A percentile compares a stretch with the other conserved stretches of the same genome.
Evolutionary conservation across 2,329 filamentous ascomycete species (phyloP).

Genomic region (Alternaria sp.): DNA sequence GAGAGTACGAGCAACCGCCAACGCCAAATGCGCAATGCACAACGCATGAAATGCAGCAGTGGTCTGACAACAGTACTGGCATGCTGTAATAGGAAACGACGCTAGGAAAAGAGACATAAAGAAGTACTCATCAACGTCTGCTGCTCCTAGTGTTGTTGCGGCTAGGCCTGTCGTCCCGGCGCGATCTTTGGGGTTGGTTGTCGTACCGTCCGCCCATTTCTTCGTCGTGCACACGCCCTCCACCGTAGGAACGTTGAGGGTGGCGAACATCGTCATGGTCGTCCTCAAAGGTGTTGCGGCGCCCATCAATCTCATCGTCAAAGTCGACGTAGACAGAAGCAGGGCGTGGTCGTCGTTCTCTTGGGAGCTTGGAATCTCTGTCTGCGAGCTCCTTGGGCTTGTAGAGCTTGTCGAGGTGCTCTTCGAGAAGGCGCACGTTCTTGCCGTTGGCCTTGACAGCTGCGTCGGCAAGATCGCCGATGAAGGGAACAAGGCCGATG

Average conservation of each 20-base stretch:
- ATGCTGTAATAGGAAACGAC: slow-evolving; percentile 9
- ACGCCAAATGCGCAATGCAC: slow-evolving; percentile 6
- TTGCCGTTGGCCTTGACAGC: slow-evolving; percentile 76
- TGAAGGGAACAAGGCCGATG: slow-evolving; percentile 74
- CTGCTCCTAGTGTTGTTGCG: slow-evolving; percentile 33
- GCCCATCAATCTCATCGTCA: slow-evolving; percentile 47
- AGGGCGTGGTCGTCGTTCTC: slow-evolving; percentile 45
- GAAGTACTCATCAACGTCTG: slow-evolving; percentile 17
- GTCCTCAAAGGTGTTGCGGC: slow-evolving; percentile 28
- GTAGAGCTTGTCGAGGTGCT: slow-evolving; percentile 72
- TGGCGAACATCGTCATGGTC: slow-evolving; percentile 34
- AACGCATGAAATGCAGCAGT: neutral
- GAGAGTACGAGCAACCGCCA: slow-evolving; percentile 9
- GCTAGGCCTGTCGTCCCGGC: slow-evolving; percentile 26
- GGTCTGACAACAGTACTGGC: neutral
- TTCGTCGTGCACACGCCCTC: slow-evolving; percentile 35
- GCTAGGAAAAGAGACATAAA: slow-evolving; percentile 8
- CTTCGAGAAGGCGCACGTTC: slow-evolving; percentile 73
- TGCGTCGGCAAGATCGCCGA: slow-evolving; percentile 78
- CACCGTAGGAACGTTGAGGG: slow-evolving; percentile 38
- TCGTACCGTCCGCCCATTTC: slow-evolving; percentile 40
- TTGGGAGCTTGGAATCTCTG: slow-evolving; percentile 24
- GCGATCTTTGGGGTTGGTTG: slow-evolving; percentile 24
- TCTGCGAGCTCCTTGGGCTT: slow-evolving; percentile 50
- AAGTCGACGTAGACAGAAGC: slow-evolving; percentile 57